These are phyloP conservation scores for Aureobasidium pullulans DNA, from an alignment of 2,329 filamentous ascomycete genomes.

Conservation along the genomic window DNA sequence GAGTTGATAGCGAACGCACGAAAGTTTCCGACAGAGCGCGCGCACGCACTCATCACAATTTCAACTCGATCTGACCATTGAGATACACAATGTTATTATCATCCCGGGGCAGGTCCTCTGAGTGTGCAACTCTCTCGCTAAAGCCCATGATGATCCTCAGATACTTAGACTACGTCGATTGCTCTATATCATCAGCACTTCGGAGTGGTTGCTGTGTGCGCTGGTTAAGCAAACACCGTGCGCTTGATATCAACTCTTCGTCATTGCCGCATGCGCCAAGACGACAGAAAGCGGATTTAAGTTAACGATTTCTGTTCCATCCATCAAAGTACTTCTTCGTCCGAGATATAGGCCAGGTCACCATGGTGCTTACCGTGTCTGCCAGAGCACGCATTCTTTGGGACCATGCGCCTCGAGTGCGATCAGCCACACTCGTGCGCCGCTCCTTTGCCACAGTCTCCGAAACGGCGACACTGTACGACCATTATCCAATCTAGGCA, in stretches of 20 bases:
- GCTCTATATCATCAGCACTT: too few relatives aligned
- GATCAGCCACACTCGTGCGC: constrained; percentile 30
- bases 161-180: too few relatives aligned
- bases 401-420: constrained; percentile 41
- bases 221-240: too few relatives aligned
- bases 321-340: not conserved
- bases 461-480: constrained; percentile 24
- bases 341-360: not conserved
- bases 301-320: not conserved
- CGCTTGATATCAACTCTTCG: not conserved
- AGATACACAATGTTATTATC: too few relatives aligned
- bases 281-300: not conserved
- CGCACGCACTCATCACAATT: too few relatives aligned
- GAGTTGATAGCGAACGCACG: too few relatives aligned
- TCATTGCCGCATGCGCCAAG: constrained; percentile 1
- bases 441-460: constrained; percentile 40
- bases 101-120: too few relatives aligned
- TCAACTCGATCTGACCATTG: too few relatives aligned
- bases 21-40: too few relatives aligned
- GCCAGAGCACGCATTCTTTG: constrained; percentile 34
- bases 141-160: too few relatives aligned
- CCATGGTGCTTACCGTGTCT: constrained; percentile 22
- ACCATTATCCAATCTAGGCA: not conserved
- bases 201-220: too few relatives aligned
- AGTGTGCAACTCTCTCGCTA: too few relatives aligned